phyloP scores from a whole-genome alignment of 176 grass and related monocot genomes.

The Bolboschoenus planiculmis region DNA sequence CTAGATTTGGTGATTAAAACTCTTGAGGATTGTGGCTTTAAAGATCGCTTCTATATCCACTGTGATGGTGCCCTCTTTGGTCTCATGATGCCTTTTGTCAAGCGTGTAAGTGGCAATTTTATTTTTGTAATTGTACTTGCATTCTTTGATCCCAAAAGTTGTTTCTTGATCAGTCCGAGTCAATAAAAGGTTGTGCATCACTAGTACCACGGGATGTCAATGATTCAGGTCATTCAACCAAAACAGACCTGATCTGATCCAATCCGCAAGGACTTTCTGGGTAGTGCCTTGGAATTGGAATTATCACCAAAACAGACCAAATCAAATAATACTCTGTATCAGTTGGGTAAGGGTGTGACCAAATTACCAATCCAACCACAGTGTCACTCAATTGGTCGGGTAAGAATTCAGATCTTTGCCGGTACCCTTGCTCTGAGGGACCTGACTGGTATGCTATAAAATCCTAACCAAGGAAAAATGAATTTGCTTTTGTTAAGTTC shows the following conservation, averaged over 20 bases:
- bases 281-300: too few relatives aligned
- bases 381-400: too few relatives aligned
- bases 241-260: too few relatives aligned
- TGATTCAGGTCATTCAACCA: too few relatives aligned
- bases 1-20: conserved; percentile 74
- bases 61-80: conserved; percentile 90
- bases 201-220: too few relatives aligned
- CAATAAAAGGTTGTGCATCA: too few relatives aligned
- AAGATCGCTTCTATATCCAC: conserved; percentile 77
- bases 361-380: too few relatives aligned
- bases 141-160: not conserved
- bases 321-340: not conserved
- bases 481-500: not conserved
- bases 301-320: too few relatives aligned
- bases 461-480: not conserved
- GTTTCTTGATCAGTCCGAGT: not conserved
- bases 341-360: not conserved
- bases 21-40: conserved; percentile 66
- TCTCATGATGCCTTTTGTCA: conserved; percentile 86
- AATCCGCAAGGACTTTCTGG: too few relatives aligned
- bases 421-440: not conserved
- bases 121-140: not conserved
- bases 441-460: not conserved
- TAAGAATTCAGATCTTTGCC: not conserved
- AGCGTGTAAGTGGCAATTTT: conserved; percentile 37